Percentiles rank a stretch among this genome's conserved stretches.
These are phyloP conservation scores for Pythium aquatile DNA, from an alignment of 352 stramenopile genomes.

Conservation along the genomic window DNA sequence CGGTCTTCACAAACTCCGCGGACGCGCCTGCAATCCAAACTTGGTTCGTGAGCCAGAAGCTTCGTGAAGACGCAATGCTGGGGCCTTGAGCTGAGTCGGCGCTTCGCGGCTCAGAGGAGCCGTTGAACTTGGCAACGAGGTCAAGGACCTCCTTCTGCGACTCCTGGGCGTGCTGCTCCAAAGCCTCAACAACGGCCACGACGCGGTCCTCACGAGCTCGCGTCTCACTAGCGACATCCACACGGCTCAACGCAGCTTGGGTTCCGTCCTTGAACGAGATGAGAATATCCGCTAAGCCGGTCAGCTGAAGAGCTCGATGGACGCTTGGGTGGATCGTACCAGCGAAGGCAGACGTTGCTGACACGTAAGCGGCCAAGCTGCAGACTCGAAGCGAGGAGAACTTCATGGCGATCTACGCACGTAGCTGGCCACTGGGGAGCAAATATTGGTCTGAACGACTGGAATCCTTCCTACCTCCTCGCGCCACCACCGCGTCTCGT, in stretches of 20 bases:
- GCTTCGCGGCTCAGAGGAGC: background rate
- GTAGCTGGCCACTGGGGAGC: background rate
- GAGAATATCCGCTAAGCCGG: constrained; percentile 22
- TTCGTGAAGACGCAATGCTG: background rate
- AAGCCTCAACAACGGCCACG: constrained; percentile 13
- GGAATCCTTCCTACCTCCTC: background rate
- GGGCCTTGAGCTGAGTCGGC: background rate
- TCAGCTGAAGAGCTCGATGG: constrained; percentile 13
- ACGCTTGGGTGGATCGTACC: constrained; percentile 26
- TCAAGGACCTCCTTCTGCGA: constrained; percentile 15
- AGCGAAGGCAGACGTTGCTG: background rate
- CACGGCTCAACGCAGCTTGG: constrained; percentile 8
- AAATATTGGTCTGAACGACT: background rate
- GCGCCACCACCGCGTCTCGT: background rate
- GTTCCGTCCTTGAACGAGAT: constrained; percentile 24
- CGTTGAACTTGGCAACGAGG: constrained; percentile 21
- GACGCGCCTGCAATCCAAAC: constrained; percentile 23
- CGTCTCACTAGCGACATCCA: constrained; percentile 10
- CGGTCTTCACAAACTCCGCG: constrained; percentile 15
- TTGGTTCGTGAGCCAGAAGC: constrained; percentile 31
- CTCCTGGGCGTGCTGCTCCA: constrained; percentile 17
- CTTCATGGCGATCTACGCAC: constrained; percentile 5
- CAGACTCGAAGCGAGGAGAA: background rate
- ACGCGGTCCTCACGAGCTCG: constrained; percentile 16
- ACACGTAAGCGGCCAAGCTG: background rate